Evolutionary conservation across 2,329 filamentous ascomycete genomes (phyloP), one percentile per base, ranked within the genome.

Genomic region (Chalara sp.): DNA sequence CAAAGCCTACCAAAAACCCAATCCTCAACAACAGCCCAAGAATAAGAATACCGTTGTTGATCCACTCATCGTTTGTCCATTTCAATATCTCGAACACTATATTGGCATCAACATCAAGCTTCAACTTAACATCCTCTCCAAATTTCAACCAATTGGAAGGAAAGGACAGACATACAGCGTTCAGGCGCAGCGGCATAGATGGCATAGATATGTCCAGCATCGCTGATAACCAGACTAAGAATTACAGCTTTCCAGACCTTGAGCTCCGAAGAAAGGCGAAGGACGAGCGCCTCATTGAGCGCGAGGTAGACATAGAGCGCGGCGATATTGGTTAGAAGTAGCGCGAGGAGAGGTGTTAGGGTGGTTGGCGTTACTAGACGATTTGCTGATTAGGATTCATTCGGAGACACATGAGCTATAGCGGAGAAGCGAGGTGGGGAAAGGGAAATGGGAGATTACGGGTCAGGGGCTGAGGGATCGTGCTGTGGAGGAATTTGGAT

Each of bases 21-120:
- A 62, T n/a, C 46, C 70, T 64, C 53, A 70, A 50, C 5, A 57
- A 43, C 40, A 64, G 56, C 2, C 67, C 66, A 35, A 60, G 57
- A 42, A 63, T 59, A 30, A 70, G 59, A 48, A 64, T 62, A 29
- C 57, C 52, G 52, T 70, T 59, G 12, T 69, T 69, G 32, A 70
- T 56, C 61, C 63, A 67, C 52, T 72, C 70, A 55, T 68, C 64
- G 13, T 52, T 45, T 21, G 61, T 63, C 71, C 69, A 72, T 2
- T 46, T 40, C 48, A 50, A 29, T 5, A 65, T 56, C 32, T 57
- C 56, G 8, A 62, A 42, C 31, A 65, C 58, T 10, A 21, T 3
- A 21, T 21, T 21, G 21, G 3, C 21, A 21, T 21, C 21, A 21
- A 21, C 21, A 21, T 21, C 21, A 21, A 21, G 21, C 3, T 21